Evolutionary conservation across 1,139 yeast species (phyloP).

Genomic region (Hansenula anomala): DNA sequence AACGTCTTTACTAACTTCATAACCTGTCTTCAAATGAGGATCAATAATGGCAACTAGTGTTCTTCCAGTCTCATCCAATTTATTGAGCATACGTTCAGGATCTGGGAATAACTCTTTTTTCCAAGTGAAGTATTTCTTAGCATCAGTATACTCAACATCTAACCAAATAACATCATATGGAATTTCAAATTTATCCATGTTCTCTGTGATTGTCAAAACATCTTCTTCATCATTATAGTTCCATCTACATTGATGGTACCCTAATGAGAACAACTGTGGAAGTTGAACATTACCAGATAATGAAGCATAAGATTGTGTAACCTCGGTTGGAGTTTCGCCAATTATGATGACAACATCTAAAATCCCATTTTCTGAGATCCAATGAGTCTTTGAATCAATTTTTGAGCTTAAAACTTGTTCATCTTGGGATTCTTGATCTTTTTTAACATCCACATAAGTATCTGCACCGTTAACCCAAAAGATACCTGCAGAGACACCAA

Average conservation of each 20-base stretch:
- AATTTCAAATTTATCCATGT: slow-evolving; percentile 68
- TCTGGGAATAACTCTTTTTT: slow-evolving; percentile 67
- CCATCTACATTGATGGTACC: slow-evolving; percentile 97
- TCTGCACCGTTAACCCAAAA: slow-evolving; percentile 96
- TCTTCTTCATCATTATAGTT: slow-evolving; percentile 88
- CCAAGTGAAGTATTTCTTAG: slow-evolving; percentile 92
- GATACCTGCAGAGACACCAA: slow-evolving; percentile 60
- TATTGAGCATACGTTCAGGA: slow-evolving; percentile 61
- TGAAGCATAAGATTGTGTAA: slow-evolving; percentile 58
- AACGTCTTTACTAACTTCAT: slow-evolving; percentile 55
- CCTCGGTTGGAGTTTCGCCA: slow-evolving; percentile 55
- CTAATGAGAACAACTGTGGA: slow-evolving; percentile 81
- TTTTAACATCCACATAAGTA: slow-evolving; percentile 75
- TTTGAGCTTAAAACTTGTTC: slow-evolving; percentile 5
- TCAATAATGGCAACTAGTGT: slow-evolving; percentile 83
- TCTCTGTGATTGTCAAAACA: slow-evolving; percentile 60
- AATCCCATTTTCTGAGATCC: slow-evolving; percentile 91
- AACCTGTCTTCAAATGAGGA: slow-evolving; percentile 80
- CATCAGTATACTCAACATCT: slow-evolving; percentile 87
- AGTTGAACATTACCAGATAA: slow-evolving; percentile 72
- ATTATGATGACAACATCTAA: slow-evolving; percentile 70
- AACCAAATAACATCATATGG: slow-evolving; percentile 96
- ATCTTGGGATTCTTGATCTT: slow-evolving; percentile 9
- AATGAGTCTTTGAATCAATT: slow-evolving; percentile 51
- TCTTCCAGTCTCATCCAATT: slow-evolving; percentile 68